A percentile compares a stretch with the other conserved stretches of the same genome.
These are phyloP conservation scores for Psilocybe sp. DNA, from an alignment of 768 basidiomycete species.

Conservation along the genomic window DNA sequence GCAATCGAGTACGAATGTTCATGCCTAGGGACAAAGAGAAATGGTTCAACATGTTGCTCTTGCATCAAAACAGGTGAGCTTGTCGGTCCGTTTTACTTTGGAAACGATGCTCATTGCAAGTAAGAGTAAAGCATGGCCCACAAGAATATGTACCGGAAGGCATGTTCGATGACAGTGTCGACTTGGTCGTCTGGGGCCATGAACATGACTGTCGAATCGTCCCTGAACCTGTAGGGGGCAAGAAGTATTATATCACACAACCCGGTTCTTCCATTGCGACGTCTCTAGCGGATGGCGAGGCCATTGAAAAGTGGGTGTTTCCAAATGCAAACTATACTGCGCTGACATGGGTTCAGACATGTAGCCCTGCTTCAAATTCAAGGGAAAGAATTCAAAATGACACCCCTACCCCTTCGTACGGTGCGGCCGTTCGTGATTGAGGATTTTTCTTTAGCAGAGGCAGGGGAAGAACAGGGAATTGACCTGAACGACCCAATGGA, in stretches of 20 bases:
- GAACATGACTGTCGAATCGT: slow-evolving; percentile 96
- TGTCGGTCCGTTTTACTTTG: background rate
- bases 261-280: slow-evolving; percentile 96
- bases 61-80: slow-evolving; percentile 93
- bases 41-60: slow-evolving; percentile 92
- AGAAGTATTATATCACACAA: slow-evolving; percentile 88
- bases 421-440: slow-evolving; percentile 94
- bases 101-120: background rate
- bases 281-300: slow-evolving; percentile 89
- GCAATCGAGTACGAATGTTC: slow-evolving; percentile 94
- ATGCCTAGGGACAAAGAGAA: slow-evolving; percentile 88
- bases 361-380: slow-evolving; percentile 88
- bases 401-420: slow-evolving; percentile 83
- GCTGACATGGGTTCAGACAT: slow-evolving; percentile 52
- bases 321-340: background rate
- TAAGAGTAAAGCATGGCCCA: slow-evolving; percentile 89
- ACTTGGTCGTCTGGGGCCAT: slow-evolving; percentile 97
- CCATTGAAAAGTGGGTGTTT: slow-evolving; percentile 75
- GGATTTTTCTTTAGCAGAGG: slow-evolving; percentile 71
- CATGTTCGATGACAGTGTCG: slow-evolving; percentile 93
- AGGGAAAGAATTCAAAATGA: slow-evolving; percentile 82
- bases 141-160: slow-evolving; percentile 94
- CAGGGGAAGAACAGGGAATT: slow-evolving; percentile 72
- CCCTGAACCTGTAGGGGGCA: slow-evolving; percentile 89
- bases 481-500: slow-evolving; percentile 80